phyloP scores from a whole-genome alignment of 176 grass and related monocot genomes.

The Secale cereale region DNA sequence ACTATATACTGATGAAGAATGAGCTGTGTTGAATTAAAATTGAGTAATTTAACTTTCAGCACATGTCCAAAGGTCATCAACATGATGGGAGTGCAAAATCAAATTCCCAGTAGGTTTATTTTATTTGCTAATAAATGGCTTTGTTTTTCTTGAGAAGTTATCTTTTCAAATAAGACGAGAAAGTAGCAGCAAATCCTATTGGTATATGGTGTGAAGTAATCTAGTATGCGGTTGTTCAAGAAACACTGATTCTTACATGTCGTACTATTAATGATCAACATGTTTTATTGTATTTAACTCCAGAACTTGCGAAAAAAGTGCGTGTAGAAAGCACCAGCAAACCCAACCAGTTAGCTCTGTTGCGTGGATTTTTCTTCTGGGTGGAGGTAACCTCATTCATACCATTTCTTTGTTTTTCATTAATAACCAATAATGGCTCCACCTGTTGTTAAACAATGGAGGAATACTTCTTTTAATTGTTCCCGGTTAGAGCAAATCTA shows the following conservation, averaged over 20 bases:
- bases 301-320: slow-evolving; percentile 47
- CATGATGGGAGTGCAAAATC: not conserved
- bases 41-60: slow-evolving; percentile 4
- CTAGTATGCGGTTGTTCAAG: not conserved
- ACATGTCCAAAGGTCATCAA: not conserved
- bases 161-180: not conserved
- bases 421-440: not conserved
- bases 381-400: slow-evolving; percentile 48
- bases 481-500: not conserved
- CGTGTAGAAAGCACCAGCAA: not conserved
- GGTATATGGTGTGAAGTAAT: not conserved
- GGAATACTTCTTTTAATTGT: not conserved
- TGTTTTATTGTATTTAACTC: slow-evolving; percentile 14
- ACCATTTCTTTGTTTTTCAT: not conserved
- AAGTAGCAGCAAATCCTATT: not conserved
- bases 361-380: slow-evolving; percentile 82
- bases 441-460: not conserved
- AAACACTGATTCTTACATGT: not conserved
- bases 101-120: not conserved
- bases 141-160: slow-evolving; percentile 14
- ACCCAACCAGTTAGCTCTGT: slow-evolving; percentile 46
- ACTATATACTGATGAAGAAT: not conserved
- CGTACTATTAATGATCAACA: not conserved
- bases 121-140: not conserved
- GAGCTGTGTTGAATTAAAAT: not conserved